Percentiles rank a stretch among this genome's conserved stretches.
These are phyloP conservation scores for Blumeriella jaapii DNA, from an alignment of 2,329 filamentous ascomycete species.

Conservation along the genomic window DNA sequence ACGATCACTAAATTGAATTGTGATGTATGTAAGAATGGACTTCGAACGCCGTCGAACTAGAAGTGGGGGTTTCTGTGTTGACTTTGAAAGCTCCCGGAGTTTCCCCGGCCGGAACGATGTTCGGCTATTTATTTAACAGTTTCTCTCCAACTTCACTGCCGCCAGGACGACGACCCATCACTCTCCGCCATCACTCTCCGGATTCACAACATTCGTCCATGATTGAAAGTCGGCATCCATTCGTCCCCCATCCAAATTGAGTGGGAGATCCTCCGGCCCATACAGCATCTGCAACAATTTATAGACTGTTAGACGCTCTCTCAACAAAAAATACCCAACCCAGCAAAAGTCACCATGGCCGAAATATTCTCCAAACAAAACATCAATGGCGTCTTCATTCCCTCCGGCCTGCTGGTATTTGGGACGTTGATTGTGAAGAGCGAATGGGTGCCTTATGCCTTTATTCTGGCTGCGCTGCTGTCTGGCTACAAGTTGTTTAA, in stretches of 20 bases:
- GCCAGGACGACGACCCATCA: not conserved
- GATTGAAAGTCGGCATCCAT: conserved; percentile 4
- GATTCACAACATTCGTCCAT: conserved; percentile 3
- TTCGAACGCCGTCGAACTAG: too few relatives aligned
- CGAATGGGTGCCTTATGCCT: conserved; percentile 64
- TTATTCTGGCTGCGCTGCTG: conserved; percentile 52
- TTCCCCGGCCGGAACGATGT: too few relatives aligned
- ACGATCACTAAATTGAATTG: too few relatives aligned
- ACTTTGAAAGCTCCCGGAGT: too few relatives aligned
- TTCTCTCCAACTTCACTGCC: too few relatives aligned
- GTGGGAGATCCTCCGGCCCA: too few relatives aligned
- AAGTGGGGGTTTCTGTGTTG: too few relatives aligned
- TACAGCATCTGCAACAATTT: too few relatives aligned
- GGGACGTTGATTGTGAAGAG: conserved; percentile 68
- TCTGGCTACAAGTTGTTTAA: conserved; percentile 61
- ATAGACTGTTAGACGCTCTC: not conserved
- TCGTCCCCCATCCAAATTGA: too few relatives aligned
- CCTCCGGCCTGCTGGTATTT: conserved; percentile 64
- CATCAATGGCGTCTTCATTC: conserved; percentile 73
- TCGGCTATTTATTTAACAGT: too few relatives aligned
- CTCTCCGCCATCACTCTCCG: conserved; percentile 2
- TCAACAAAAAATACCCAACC: conserved; percentile 10
- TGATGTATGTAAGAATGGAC: too few relatives aligned
- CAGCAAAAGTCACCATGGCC: conserved; percentile 11
- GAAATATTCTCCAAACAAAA: conserved; percentile 42